Conservation (phyloP, 1,139 yeast genomes). For the Yamadazyma triangularis region DNA sequence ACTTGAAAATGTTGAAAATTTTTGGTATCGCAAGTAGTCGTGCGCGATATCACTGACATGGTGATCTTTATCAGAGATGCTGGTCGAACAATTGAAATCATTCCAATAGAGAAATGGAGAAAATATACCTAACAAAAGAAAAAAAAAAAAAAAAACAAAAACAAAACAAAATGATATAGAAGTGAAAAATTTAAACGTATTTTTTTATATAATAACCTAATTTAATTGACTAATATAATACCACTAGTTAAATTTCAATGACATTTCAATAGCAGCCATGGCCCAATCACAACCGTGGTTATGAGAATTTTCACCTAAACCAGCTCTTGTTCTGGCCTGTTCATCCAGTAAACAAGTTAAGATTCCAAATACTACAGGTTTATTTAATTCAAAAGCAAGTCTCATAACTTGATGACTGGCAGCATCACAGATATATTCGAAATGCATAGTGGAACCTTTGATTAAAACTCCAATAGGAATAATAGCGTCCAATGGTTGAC, state of each 20-base stretch:
- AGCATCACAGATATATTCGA: slow-evolving; percentile 92
- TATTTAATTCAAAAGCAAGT: slow-evolving; percentile 62
- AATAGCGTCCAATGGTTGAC: slow-evolving; percentile 69
- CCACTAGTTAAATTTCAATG: slow-evolving; percentile 43
- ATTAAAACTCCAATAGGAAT: slow-evolving; percentile 93
- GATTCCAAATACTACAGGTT: slow-evolving; percentile 90
- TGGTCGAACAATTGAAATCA: no score
- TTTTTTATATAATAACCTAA: no score
- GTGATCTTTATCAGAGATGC: no score
- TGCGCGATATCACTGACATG: no score
- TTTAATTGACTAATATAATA: no score
- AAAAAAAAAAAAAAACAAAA: no score
- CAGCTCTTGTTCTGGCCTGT: slow-evolving; percentile 92
- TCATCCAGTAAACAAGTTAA: slow-evolving; percentile 90
- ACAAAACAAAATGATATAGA: no score
- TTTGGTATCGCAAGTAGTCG: neutral
- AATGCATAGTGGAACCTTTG: slow-evolving; percentile 97
- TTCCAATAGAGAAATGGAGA: no score
- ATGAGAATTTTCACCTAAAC: slow-evolving; percentile 58
- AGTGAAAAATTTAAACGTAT: no score
- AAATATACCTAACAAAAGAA: no score
- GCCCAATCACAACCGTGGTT: slow-evolving; percentile 99
- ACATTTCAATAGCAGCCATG: slow-evolving; percentile 98
- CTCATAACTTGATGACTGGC: slow-evolving; percentile 84
- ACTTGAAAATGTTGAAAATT: slow-evolving; percentile 8